These are phyloP conservation scores for Haematococcus sp. DNA, from an alignment of 139 green algal genomes.

Conservation along the genomic window DNA sequence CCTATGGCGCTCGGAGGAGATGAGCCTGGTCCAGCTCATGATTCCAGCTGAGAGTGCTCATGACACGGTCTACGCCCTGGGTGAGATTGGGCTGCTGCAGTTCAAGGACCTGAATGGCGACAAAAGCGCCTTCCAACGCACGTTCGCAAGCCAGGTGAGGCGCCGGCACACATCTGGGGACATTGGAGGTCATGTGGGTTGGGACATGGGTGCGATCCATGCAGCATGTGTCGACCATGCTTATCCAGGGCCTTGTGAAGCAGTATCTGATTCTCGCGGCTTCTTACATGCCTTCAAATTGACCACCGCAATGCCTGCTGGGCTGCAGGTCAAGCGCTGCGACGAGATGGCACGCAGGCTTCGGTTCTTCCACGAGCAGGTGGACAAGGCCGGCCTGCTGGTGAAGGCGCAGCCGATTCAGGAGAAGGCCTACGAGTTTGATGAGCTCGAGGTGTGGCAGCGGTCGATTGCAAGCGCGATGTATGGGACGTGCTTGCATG, in stretches of 20 bases:
- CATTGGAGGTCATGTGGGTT: neutral
- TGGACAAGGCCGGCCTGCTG: constrained; percentile 67
- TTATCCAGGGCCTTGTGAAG: too few relatives aligned
- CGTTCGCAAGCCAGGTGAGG: constrained; percentile 82
- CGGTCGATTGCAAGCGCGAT: neutral
- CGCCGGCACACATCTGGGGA: too few relatives aligned
- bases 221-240: neutral
- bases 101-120: constrained; percentile 93
- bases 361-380: constrained; percentile 89
- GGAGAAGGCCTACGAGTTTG: constrained; percentile 56
- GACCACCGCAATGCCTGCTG: neutral
- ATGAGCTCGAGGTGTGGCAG: constrained; percentile 74
- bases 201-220: neutral
- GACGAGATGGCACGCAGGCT: constrained; percentile 96
- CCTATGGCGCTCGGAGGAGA: constrained; percentile 85
- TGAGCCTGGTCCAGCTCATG: constrained; percentile 89
- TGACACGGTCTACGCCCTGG: constrained; percentile 82
- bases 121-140: constrained; percentile 88
- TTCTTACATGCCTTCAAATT: too few relatives aligned
- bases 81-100: constrained; percentile 82
- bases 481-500: neutral
- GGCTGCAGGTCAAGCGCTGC: constrained; percentile 89
- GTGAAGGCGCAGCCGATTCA: neutral
- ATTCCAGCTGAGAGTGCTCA: constrained; percentile 77
- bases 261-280: too few relatives aligned